Evolutionary conservation across 108 stramenopile genomes (phyloP), one percentile per base, ranked within the genome.

Genomic region (Fistulifera solaris): DNA sequence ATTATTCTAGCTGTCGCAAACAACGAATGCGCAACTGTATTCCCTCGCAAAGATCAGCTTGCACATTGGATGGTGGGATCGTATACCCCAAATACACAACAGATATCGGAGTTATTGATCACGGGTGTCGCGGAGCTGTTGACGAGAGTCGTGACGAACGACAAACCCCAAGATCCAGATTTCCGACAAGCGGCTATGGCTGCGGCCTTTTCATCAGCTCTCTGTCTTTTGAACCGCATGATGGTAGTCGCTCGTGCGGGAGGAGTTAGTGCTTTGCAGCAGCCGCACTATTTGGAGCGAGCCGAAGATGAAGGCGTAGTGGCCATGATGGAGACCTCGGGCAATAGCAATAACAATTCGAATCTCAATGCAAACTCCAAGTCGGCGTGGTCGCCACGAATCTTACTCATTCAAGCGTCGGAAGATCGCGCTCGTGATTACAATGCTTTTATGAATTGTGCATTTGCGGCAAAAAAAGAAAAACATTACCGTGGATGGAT

Each of bases 391-490:
- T 77, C 87, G 8, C 85, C 90, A 17, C 72, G 90, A 39, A 64
- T 77, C 18, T 67, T 93, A 13, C 56, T 93, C 28, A 59, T 93
- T 8, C 90, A 93, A 70, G 86, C 87, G 14, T 84, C 90, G 15
- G 79, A 83, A 25, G 90, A 93, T 67, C 69, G 83, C 17, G 68
- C 86, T 11, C 47, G 78, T 12, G 87, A 93, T 52, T 93, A 93
- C 83, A 93, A 93, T 56, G 84, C 87, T 40, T 56, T 93, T 10
- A 93, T 93, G 87, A 93, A 93, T 57, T 93, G 90, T 53, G 78
- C 80, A 26, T 93, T 93, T 75, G 84, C 86, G 1, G 71, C 90
- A 8, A 58, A 58, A 19, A 81, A 88, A n/a, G 54, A 65, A 72
- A 31, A 65, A 73, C 31, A 57, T 93, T n/a, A 73, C 80, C 12